Base-by-base conservation (phyloP, 163 green algal genomes). In the Scenedesmus sp. region DNA sequence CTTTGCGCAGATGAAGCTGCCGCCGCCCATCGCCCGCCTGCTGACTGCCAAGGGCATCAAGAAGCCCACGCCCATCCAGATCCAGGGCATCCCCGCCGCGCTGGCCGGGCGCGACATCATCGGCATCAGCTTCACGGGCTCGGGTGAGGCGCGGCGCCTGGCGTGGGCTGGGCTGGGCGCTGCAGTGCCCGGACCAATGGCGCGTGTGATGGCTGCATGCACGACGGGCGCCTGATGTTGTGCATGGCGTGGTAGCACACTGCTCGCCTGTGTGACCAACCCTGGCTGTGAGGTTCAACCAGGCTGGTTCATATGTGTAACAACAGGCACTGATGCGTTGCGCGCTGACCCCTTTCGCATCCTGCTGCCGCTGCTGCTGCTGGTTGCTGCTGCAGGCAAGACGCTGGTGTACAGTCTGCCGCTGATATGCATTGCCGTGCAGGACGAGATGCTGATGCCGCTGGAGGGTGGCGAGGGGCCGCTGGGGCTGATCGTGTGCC, bases 101-200 rank as follows among this genome's bases (percentile, higher is more conserved):
- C 94, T 99, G 51, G 96, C 96, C 22, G 98, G 98, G 4, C 91
- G 98, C 0, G 98, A 99, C 96, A 99, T 99, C 95, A 99, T 99
- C 82, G 98, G 98, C 73, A 98, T 99, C 86, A 97, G 97, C 0
- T 99, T 98, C 95, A 99, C 98, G 7, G 98, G 98, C 0, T 97
- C 93, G 37, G 98, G 91, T 95, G 76, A 30, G 16, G 83, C 15
- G 40, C 49, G 76, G 9, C 2, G 22, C 9, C 13, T 7, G 30
- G 18, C 5, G 43, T 56, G 59, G n/a, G n/a, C n/a, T n/a, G n/a
- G n/a, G n/a, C n/a, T n/a, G n/a, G n/a, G n/a, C n/a, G n/a, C n/a
- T n/a, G 68, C 30, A n/a, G 30, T 88, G 70, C 85, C 35, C 20
- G 13, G 73, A 15, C 0, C 5, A 15, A 2, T 13, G 73, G 9